Conservation (phyloP, 257 asterid genomes). For the Nicotiana noctiflora region DNA sequence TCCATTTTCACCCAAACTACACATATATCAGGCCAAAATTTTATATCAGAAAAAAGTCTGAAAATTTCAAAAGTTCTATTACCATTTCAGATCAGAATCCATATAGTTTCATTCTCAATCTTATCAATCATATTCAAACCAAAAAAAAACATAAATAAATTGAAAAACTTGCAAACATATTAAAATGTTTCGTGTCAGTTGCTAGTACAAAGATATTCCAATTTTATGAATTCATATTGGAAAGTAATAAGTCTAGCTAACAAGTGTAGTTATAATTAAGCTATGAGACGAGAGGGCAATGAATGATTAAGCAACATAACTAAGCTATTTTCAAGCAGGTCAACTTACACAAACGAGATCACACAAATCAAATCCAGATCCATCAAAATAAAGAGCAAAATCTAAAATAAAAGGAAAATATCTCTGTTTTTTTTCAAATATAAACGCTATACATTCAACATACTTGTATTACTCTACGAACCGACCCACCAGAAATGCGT, state of each 20-base stretch:
- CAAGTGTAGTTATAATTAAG: neutral
- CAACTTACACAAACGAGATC: neutral
- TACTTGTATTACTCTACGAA: neutral
- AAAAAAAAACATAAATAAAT: neutral
- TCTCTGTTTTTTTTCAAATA: neutral
- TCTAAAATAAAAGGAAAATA: neutral
- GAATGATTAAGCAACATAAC: neutral
- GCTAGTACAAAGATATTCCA: neutral
- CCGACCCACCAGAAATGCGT: neutral
- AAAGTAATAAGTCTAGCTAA: neutral
- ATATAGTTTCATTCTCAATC: neutral
- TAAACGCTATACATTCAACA: neutral
- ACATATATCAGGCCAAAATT: neutral
- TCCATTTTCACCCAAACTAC: neutral
- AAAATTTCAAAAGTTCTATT: neutral
- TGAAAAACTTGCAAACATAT: neutral
- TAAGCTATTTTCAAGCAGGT: neutral
- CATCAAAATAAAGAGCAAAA: neutral
- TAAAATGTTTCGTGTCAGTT: neutral
- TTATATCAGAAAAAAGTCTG: neutral
- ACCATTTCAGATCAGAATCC: neutral
- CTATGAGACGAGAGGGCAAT: neutral
- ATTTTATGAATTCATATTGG: neutral
- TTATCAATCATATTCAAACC: neutral
- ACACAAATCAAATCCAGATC: neutral